phyloP scores from a whole-genome alignment of 345 rosid genomes.

The Excoecaria agallocha region DNA sequence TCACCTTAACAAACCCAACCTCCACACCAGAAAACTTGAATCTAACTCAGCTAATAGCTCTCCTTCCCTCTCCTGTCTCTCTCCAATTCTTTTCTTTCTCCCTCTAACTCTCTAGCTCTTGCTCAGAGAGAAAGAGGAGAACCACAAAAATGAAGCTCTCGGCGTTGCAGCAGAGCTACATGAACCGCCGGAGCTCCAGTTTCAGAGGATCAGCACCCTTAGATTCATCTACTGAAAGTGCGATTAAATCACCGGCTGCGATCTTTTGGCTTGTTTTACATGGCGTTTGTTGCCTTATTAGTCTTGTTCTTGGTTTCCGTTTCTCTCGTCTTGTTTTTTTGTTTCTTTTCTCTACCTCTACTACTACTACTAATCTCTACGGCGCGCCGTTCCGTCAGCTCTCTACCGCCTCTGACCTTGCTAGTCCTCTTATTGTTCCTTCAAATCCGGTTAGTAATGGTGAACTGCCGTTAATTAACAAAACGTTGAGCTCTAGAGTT shows the following conservation, averaged over 20 bases:
- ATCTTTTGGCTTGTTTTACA: constrained; percentile 76
- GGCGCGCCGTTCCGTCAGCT: constrained; percentile 52
- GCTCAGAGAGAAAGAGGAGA: background rate
- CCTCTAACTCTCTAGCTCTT: background rate
- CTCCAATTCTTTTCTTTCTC: background rate
- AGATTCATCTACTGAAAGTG: constrained; percentile 59
- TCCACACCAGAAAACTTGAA: background rate
- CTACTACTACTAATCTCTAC: constrained; percentile 46
- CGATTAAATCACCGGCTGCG: constrained; percentile 63
- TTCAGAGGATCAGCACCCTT: constrained; percentile 51
- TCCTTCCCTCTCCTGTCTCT: background rate
- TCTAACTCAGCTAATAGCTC: constrained; percentile 10
- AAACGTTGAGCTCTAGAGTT: constrained; percentile 62
- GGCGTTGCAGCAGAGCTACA: constrained; percentile 73
- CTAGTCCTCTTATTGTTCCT: constrained; percentile 16
- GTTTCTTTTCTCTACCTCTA: constrained; percentile 73
- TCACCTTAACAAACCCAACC: constrained; percentile 8
- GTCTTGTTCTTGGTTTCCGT: constrained; percentile 85
- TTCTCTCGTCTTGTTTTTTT: constrained; percentile 92
- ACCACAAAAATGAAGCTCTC: constrained; percentile 69
- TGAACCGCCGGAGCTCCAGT: constrained; percentile 64
- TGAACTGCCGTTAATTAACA: constrained; percentile 30
- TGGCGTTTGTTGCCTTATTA: constrained; percentile 78
- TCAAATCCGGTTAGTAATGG: constrained; percentile 22
- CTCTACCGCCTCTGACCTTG: constrained; percentile 24